These are phyloP conservation scores for Dispira simplex DNA, from an alignment of 192 early-diverging fungal species.

Conservation along the genomic window DNA sequence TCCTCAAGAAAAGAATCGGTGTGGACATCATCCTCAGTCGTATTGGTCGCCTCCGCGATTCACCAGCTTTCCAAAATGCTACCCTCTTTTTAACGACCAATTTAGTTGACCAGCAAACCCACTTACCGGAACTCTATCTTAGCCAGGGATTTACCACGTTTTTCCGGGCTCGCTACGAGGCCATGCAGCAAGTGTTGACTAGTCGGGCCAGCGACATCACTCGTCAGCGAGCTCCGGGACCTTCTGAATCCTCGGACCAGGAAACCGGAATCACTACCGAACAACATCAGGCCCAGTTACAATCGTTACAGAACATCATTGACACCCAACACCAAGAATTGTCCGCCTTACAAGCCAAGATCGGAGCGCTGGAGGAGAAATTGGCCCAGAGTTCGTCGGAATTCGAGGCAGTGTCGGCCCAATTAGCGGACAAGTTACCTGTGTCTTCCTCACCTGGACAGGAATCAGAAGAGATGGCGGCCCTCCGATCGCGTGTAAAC, in stretches of 20 bases:
- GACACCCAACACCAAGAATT: slow-evolving; percentile 14
- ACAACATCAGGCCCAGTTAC: slow-evolving; percentile 17
- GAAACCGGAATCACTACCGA: slow-evolving; percentile 6
- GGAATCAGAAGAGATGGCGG: neutral
- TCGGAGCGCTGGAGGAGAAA: too few species aligned
- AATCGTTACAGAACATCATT: slow-evolving; percentile 17
- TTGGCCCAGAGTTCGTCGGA: neutral
- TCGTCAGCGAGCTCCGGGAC: slow-evolving; percentile 4
- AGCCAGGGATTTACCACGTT: slow-evolving; percentile 74
- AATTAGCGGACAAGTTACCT: neutral
- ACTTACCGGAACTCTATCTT: slow-evolving; percentile 56
- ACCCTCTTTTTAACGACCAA: slow-evolving; percentile 45
- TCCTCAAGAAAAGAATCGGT: slow-evolving; percentile 76
- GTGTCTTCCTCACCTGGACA: neutral
- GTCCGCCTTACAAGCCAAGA: slow-evolving; percentile 11
- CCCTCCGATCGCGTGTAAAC: slow-evolving; percentile 18
- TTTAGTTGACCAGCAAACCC: slow-evolving; percentile 40
- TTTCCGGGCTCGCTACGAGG: slow-evolving; percentile 70
- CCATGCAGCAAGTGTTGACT: slow-evolving; percentile 14
- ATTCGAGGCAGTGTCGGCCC: neutral
- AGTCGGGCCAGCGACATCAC: slow-evolving; percentile 3
- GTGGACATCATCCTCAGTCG: slow-evolving; percentile 71
- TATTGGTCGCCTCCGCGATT: slow-evolving; percentile 71
- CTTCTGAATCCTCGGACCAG: neutral
- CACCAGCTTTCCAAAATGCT: slow-evolving; percentile 61